A percentile compares a stretch with the other conserved stretches of the same genome.
phyloP scores from a whole-genome alignment of 2,329 filamentous ascomycete genomes.

The Pleoardoris graminearum region DNA sequence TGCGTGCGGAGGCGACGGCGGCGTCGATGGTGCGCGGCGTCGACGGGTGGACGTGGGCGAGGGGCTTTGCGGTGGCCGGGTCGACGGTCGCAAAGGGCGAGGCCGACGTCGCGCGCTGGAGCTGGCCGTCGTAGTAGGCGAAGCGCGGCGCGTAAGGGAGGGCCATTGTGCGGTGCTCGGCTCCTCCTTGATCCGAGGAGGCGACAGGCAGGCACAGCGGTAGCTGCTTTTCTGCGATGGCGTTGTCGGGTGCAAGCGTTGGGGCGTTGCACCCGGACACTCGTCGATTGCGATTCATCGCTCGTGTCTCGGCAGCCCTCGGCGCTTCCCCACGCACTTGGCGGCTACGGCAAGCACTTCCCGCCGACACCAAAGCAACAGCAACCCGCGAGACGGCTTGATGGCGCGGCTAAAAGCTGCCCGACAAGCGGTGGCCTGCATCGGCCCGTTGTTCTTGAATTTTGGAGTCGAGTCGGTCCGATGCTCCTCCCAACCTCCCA shows the following conservation, averaged over 20 bases:
- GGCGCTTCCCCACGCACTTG: too few relatives aligned
- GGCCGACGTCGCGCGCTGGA: conserved; percentile 63
- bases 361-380: too few relatives aligned
- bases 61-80: conserved; percentile 68
- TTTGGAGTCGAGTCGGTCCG: conserved; percentile 1
- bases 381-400: too few relatives aligned
- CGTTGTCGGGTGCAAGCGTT: too few relatives aligned
- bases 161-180: conserved; percentile 36
- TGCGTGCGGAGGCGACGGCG: conserved; percentile 70
- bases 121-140: conserved; percentile 75
- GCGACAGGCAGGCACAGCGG: too few relatives aligned
- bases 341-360: too few relatives aligned
- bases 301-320: too few relatives aligned
- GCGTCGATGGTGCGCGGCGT: conserved; percentile 69
- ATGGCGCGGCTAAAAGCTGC: conserved; percentile 16
- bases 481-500: too few relatives aligned
- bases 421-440: conserved; percentile 18
- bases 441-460: not conserved
- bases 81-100: conserved; percentile 73
- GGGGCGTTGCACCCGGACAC: too few relatives aligned
- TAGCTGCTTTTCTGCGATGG: too few relatives aligned
- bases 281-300: too few relatives aligned
- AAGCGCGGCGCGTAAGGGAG: conserved; percentile 58
- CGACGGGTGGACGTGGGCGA: conserved; percentile 74
- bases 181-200: too few relatives aligned